phyloP scores from a whole-genome alignment of 2,329 filamentous ascomycete genomes.

The Calonectria fujianensis region DNA sequence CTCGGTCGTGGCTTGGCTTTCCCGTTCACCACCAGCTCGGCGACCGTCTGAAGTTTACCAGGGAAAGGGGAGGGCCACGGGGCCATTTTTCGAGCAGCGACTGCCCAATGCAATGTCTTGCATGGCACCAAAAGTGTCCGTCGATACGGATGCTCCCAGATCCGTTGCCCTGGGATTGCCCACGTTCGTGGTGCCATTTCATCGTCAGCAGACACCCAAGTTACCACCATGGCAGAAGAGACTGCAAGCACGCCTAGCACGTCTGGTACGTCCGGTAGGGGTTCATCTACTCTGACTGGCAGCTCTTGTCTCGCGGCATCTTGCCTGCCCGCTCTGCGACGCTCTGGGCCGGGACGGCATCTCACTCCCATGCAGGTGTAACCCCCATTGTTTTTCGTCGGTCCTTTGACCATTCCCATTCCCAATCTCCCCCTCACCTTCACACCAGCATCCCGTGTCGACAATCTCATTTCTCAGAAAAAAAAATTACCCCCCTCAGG shows the following conservation, averaged over 20 bases:
- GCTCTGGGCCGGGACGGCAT: conserved; percentile 34
- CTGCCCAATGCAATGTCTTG: conserved; percentile 24
- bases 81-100: conserved; percentile 16
- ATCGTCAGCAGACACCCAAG: conserved; percentile 30
- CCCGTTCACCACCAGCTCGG: conserved; percentile 27
- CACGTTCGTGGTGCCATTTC: conserved; percentile 25
- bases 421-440: conserved; percentile 31
- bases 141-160: conserved; percentile 38
- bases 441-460: conserved; percentile 13
- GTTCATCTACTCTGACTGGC: conserved; percentile 5
- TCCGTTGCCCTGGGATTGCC: conserved; percentile 39
- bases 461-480: conserved; percentile 27
- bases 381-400: conserved; percentile 24
- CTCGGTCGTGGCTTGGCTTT: conserved; percentile 36
- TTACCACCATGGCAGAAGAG: conserved; percentile 15
- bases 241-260: conserved; percentile 2
- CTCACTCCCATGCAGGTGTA: conserved; percentile 32
- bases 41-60: conserved; percentile 28
- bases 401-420: conserved; percentile 15
- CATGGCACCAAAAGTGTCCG: conserved; percentile 35
- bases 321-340: conserved; percentile 6
- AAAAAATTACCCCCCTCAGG: background rate
- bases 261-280: background rate
- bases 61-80: conserved; percentile 21
- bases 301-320: conserved; percentile 16